A percentile compares a stretch with the other conserved stretches of the same genome.
These are phyloP conservation scores for Talaromyces sp. DNA, from an alignment of 2,329 filamentous ascomycete species.

Conservation along the genomic window DNA sequence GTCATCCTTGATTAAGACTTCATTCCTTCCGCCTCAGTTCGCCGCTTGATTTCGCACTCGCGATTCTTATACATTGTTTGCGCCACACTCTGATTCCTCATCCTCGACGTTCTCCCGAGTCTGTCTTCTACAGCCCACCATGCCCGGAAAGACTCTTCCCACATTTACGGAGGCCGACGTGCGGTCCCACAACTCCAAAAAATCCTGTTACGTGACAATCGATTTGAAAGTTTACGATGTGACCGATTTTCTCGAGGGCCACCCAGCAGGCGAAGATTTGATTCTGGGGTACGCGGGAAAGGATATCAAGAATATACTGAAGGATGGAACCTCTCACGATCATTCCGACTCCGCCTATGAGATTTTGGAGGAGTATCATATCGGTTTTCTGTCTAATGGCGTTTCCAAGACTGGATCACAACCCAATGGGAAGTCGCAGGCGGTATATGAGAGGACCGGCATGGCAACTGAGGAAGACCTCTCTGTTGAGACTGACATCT, in stretches of 20 bases:
- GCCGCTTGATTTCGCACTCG: not conserved
- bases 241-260: constrained; percentile 81
- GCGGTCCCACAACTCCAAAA: constrained; percentile 67
- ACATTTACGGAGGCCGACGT: constrained; percentile 78
- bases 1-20: not conserved
- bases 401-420: constrained; percentile 25
- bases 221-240: constrained; percentile 91
- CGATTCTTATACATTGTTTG: not conserved
- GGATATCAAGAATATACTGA: constrained; percentile 76
- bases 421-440: constrained; percentile 44
- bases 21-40: not conserved
- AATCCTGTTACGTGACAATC: constrained; percentile 90
- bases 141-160: constrained; percentile 77
- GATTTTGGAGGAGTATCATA: constrained; percentile 77
- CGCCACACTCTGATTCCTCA: not conserved
- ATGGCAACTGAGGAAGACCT: constrained; percentile 87
- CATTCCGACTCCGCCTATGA: constrained; percentile 96
- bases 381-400: constrained; percentile 65
- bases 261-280: constrained; percentile 84
- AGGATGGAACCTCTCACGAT: constrained; percentile 73
- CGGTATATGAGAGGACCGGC: constrained; percentile 60
- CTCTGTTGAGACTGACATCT: constrained; percentile 73
- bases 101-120: not conserved
- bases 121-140: constrained; percentile 36
- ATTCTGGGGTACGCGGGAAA: constrained; percentile 86